Base-by-base conservation (phyloP, 495 filamentous ascomycete genomes). In the Arthonia radiata region DNA sequence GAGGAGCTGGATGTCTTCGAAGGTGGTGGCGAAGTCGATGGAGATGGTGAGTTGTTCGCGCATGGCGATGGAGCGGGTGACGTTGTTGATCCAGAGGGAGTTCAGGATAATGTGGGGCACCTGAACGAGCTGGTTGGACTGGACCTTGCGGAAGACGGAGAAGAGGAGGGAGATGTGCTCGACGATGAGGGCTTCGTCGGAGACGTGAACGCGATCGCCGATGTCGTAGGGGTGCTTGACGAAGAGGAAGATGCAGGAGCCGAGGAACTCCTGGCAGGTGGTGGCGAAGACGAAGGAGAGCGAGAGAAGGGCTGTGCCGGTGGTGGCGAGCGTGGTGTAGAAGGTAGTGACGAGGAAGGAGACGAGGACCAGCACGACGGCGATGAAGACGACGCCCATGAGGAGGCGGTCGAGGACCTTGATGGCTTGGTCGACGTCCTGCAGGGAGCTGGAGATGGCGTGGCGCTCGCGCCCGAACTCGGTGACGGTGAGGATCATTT, bases 211-310 rank as follows among this genome's bases (percentile, higher is more conserved):
- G 13, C 86, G 76, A 42, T 97, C 86, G 22, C 86, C 79, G 14
- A 93, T 78, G 44, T 97, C 86, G 44, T 62, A 78, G 1, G 71
- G 81, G 39, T 92, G 86, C 50, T 97, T 97, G 58, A 93, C 77
- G 42, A 97, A 94, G 4, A 97, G 57, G 54, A 97, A 97, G 46
- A 97, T 89, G 53, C 83, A 93, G 11, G 78, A 89, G 25, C 81
- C 83, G 8, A 94, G 60, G 28, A 97, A 69, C 48, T 97, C 86
- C 48, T 94, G 83, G 0, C 73, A 69, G 3, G 81, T 94, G 33
- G 67, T 67, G 11, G 80, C 65, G 43, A 97, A 94, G 31, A 93
- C 70, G 50, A 94, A 97, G 27, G 81, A 91, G 25, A 93, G 50
- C 3, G 82, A 92, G 4, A 97, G 67, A 25, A 97, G 57, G 2